Percentiles rank a stretch among this genome's conserved stretches.
Evolutionary conservation across 2,329 filamentous ascomycete species (phyloP).

Genomic region (Sporothrix brunneoviolacea): DNA sequence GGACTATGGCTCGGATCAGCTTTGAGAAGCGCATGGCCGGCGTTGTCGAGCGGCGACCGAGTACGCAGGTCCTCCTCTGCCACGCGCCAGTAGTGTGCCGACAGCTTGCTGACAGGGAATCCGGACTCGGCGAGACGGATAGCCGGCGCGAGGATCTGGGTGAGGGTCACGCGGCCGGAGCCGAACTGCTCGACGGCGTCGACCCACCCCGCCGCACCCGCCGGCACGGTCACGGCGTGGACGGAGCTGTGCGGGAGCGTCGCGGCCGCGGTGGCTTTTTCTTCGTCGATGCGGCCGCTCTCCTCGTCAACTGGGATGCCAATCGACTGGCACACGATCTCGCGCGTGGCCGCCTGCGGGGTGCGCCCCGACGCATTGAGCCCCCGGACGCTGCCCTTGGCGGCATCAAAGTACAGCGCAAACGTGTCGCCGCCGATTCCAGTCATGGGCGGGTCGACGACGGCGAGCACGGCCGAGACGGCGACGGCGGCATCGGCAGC

Average conservation of each 20-base stretch:
- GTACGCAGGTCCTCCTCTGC: constrained; percentile 20
- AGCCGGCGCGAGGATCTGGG: constrained; percentile 70
- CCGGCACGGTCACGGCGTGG: constrained; percentile 73
- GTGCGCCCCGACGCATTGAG: constrained; percentile 89
- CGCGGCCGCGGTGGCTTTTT: background rate
- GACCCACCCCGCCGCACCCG: constrained; percentile 61
- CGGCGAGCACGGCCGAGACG: constrained; percentile 78
- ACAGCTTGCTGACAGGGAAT: constrained; percentile 76
- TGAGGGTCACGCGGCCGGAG: constrained; percentile 68
- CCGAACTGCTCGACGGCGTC: constrained; percentile 81
- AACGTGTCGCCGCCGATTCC: constrained; percentile 96
- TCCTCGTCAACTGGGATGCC: constrained; percentile 39
- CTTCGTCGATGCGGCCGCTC: constrained; percentile 29
- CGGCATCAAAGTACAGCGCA: constrained; percentile 79
- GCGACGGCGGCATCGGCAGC: constrained; percentile 90
- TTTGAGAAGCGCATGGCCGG: constrained; percentile 75
- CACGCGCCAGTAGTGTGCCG: constrained; percentile 22
- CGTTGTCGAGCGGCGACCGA: constrained; percentile 57
- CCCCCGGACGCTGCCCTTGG: constrained; percentile 70
- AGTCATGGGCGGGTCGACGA: constrained; percentile 85
- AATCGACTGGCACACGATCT: constrained; percentile 62
- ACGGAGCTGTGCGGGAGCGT: constrained; percentile 67
- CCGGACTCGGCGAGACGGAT: constrained; percentile 79
- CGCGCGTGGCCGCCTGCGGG: constrained; percentile 60
- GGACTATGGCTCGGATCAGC: constrained; percentile 56